Percentiles rank a stretch among this genome's conserved stretches.
Conservation (phyloP, 2,329 filamentous ascomycete genomes). For the Fusarium sp. region DNA sequence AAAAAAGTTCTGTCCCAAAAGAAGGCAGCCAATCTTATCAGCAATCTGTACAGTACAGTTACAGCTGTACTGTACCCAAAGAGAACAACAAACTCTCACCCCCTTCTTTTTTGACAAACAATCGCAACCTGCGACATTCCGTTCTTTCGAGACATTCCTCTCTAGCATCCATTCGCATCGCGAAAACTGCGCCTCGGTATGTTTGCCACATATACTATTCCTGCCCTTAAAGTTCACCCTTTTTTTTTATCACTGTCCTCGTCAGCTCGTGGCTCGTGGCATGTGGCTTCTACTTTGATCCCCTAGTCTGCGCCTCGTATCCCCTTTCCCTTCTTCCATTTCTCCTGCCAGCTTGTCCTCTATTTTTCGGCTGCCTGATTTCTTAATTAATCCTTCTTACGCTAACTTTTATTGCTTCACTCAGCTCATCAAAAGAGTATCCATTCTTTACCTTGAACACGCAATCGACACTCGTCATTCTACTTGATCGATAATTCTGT, state of each 20-base stretch:
- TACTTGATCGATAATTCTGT: slow-evolving; percentile 45
- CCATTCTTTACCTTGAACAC: slow-evolving; percentile 42
- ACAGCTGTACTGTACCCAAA: slow-evolving; percentile 7
- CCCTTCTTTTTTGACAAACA: slow-evolving; percentile 17
- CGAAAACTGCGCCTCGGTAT: slow-evolving; percentile 29
- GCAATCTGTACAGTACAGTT: slow-evolving; percentile 25
- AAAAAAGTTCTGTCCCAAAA: slow-evolving; percentile 28
- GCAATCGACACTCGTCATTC: slow-evolving; percentile 42
- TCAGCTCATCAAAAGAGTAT: slow-evolving; percentile 39
- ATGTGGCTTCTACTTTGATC: slow-evolving; percentile 20
- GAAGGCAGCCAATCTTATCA: slow-evolving; percentile 34
- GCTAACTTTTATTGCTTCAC: slow-evolving; percentile 25
- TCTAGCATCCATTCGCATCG: slow-evolving; percentile 14
- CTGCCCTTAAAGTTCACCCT: neutral
- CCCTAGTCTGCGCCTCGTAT: slow-evolving; percentile 32
- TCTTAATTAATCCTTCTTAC: slow-evolving; percentile 6
- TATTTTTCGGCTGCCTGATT: slow-evolving; percentile 35
- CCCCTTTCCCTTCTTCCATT: slow-evolving; percentile 30
- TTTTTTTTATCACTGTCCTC: slow-evolving; percentile 16
- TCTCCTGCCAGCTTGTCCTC: slow-evolving; percentile 48
- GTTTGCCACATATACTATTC: neutral
- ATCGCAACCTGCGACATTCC: slow-evolving; percentile 37
- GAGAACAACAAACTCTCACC: slow-evolving; percentile 15
- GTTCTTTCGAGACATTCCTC: slow-evolving; percentile 27
- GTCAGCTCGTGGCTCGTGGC: slow-evolving; percentile 13